A percentile compares a stretch with the other conserved stretches of the same genome.
These are phyloP conservation scores for Penicillium sp. DNA, from an alignment of 2,329 filamentous ascomycete genomes.

Conservation along the genomic window DNA sequence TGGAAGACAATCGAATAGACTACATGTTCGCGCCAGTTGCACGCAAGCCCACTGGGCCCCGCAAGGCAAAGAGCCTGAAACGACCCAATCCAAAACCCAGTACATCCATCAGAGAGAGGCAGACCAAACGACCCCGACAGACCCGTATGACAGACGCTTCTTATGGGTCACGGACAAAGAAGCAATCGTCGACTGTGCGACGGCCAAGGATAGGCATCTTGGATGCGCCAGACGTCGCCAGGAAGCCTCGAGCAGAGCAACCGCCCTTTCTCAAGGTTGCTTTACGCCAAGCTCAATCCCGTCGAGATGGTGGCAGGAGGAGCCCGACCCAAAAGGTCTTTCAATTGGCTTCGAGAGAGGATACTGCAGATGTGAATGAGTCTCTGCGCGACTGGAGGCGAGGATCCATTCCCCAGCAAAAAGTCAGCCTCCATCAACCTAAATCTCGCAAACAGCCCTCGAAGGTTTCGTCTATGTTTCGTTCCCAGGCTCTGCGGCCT, in stretches of 20 bases:
- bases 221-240: conserved; percentile 48
- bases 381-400: conserved; percentile 55
- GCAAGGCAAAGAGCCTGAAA: conserved; percentile 16
- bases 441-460: conserved; percentile 25
- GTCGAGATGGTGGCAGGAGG: conserved; percentile 52
- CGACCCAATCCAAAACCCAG: conserved; percentile 19
- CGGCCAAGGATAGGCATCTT: conserved; percentile 51
- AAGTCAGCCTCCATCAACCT: conserved; percentile 17
- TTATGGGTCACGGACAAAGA: conserved; percentile 24
- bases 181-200: conserved; percentile 19
- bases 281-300: conserved; percentile 52
- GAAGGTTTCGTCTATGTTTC: conserved; percentile 23
- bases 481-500: conserved; percentile 4
- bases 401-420: conserved; percentile 44
- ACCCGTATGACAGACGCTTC: conserved; percentile 39
- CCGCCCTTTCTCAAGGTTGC: conserved; percentile 61
- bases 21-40: conserved; percentile 39
- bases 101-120: conserved; percentile 18
- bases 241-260: conserved; percentile 31
- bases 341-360: conserved; percentile 52
- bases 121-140: conserved; percentile 32
- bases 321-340: conserved; percentile 56
- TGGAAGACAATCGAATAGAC: conserved; percentile 46
- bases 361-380: conserved; percentile 57
- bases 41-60: conserved; percentile 20